Base-by-base conservation (phyloP, 2,329 filamentous ascomycete species). In the Cercospora janseana region DNA sequence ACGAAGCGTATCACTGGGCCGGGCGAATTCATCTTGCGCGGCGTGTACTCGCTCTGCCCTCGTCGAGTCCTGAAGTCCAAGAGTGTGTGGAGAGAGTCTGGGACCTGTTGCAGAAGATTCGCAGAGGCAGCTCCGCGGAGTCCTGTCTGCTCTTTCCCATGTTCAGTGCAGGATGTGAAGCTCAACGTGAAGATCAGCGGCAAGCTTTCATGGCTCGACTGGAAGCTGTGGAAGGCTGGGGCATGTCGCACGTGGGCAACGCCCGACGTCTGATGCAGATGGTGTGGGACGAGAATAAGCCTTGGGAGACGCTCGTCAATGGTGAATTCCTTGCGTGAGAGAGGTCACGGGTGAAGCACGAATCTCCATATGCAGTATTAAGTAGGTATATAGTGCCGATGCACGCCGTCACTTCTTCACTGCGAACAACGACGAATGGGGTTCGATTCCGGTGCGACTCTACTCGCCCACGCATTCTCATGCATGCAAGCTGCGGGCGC, bases 1-100 rank as follows among this genome's bases (percentile, higher is more conserved):
- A 93, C 63, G 80, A 85, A 62, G 83, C 87, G 2, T 92, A 88
- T 67, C 87, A 92, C 64, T 88, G 83, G 78, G 86, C 87, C 1
- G 88, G 84, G 0, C 72, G 90, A 8, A 79, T 92, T 3, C 87
- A 93, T 63, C 76, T 93, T 6, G 80, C 87, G 52, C 81, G 87
- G 9, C 81, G 88, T 12, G 83, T 91, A 0, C 72, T 92, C 10
- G 82, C 82, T 3, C 81, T 80, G 37, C 72, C 77, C 0, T 73
- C 79, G 0, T 67, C 68, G 1, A 79, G 87, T 54, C 64, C 71
- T 0, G 76, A 81, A 16, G 85, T 93, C 0, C 82, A 83, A 58
- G 70, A 73, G 8, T 79, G 81, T 0, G 81, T 91, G 4, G 68
- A 74, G 28, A 77, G 80, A 54, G 85, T 92, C 37, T 72, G 88